A percentile compares a stretch with the other conserved stretches of the same genome.
Conservation (phyloP, 2,329 filamentous ascomycete species). For the Diaporthe velutina region DNA sequence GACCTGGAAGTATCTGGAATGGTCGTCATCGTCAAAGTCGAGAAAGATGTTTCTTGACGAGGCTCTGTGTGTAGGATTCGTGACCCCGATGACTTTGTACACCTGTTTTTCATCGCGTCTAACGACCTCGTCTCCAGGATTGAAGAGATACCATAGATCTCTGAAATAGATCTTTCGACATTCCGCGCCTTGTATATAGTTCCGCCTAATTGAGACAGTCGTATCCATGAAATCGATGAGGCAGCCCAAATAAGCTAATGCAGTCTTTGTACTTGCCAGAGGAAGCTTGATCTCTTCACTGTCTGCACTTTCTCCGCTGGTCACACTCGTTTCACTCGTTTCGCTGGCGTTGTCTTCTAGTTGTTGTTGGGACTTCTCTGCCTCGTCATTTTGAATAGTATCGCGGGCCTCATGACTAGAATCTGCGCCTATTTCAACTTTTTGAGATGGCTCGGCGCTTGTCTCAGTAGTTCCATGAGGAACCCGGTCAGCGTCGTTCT, state of each 20-base stretch:
- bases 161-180: conserved; percentile 42
- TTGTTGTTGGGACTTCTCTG: no score
- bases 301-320: no score
- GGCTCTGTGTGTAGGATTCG: conserved; percentile 27
- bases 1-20: conserved; percentile 29
- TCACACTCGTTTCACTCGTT: no score
- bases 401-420: no score
- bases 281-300: not conserved
- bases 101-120: conserved; percentile 41
- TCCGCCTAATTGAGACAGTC: conserved; percentile 28
- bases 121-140: conserved; percentile 44
- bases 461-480: no score
- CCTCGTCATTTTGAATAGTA: no score
- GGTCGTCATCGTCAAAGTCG: conserved; percentile 5
- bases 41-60: not conserved
- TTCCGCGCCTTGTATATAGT: conserved; percentile 25
- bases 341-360: not conserved
- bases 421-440: no score
- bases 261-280: not conserved
- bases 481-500: no score
- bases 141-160: conserved; percentile 49
- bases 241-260: conserved; percentile 38
- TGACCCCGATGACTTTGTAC: conserved; percentile 43
- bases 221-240: conserved; percentile 42
- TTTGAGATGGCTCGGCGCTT: no score